Evolutionary conservation across 2,329 filamentous ascomycete genomes (phyloP), one percentile per base, ranked within the genome.

Genomic region (Neopestalotiopsis rosae): DNA sequence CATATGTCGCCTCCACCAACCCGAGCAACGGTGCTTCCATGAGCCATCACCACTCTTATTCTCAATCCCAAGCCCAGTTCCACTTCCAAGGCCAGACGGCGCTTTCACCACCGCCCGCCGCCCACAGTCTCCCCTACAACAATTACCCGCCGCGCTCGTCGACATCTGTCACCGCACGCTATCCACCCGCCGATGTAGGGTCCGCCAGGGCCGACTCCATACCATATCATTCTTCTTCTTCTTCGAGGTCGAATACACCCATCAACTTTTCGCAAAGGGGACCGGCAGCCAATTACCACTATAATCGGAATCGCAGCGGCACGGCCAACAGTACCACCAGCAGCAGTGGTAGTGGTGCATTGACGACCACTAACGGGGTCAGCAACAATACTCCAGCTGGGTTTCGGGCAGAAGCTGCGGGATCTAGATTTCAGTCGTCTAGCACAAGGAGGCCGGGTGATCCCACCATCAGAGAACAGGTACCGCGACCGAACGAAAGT

Each of bases 1-100:
- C 68, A 69, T 66, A 69, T 67, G 68, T 17, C 45, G 45, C 62
- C 61, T 62, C 64, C 62, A 69, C 61, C 65, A 67, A 64, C 65
- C 56, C 58, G 45, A 61, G 58, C 63, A 52, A 40, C 63, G 65
- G 68, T 67, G 61, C 65, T 42, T 61, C 61, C 13, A 52, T 61
- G 61, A 59, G 38, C 59, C 67, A 68, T 61, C 61, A 61, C 24
- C 59, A 59, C 45, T 69, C 68, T 32, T 61, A 69, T 20, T 67
- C 68, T 30, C 65, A 64, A 56, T 69, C 68, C 32, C 68, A 68
- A 40, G 56, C 66, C 32, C 65, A 61, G 32, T 61, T 57, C 20
- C 56, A 69, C 20, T 42, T 65, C 32, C 68, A 63, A 61, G 66
- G 62, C 34, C 68, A 67, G 49, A 61, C 58, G 30, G 45, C 57